Evolutionary conservation across 2,329 filamentous ascomycete species (phyloP).

Genomic region (Pyrenophora tritici-repentis): DNA sequence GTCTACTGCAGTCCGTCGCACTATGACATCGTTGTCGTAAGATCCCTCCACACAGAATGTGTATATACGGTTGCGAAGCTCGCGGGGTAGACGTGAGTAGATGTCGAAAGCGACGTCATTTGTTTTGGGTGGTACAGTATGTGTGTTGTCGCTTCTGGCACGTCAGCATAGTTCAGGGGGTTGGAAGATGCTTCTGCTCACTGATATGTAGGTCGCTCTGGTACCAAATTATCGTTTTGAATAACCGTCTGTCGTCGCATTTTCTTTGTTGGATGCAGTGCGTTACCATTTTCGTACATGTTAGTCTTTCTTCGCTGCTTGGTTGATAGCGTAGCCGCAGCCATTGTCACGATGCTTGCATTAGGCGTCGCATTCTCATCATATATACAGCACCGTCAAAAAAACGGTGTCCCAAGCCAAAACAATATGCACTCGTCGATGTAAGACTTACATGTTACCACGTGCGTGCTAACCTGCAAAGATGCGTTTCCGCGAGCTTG

Average conservation of each 20-base stretch:
- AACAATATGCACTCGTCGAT: background rate
- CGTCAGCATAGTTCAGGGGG: background rate
- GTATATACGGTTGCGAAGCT: constrained; percentile 27
- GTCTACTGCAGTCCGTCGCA: constrained; percentile 13
- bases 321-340: background rate
- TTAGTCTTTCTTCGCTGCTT: background rate
- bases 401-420: constrained; percentile 3
- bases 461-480: constrained; percentile 21
- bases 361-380: background rate
- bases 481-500: constrained; percentile 15
- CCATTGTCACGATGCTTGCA: background rate
- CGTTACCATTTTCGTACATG: background rate
- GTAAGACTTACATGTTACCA: constrained; percentile 6
- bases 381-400: constrained; percentile 3
- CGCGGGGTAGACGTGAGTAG: constrained; percentile 22
- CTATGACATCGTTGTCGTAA: constrained; percentile 28
- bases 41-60: constrained; percentile 22
- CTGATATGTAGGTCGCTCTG: background rate
- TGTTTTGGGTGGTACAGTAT: background rate
- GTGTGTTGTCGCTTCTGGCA: background rate
- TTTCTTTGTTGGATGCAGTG: background rate
- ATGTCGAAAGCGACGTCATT: constrained; percentile 2
- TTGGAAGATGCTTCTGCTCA: background rate
- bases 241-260: background rate
- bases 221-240: background rate